phyloP scores from a whole-genome alignment of 108 stramenopile species.

The Cylindrotheca closterium region DNA sequence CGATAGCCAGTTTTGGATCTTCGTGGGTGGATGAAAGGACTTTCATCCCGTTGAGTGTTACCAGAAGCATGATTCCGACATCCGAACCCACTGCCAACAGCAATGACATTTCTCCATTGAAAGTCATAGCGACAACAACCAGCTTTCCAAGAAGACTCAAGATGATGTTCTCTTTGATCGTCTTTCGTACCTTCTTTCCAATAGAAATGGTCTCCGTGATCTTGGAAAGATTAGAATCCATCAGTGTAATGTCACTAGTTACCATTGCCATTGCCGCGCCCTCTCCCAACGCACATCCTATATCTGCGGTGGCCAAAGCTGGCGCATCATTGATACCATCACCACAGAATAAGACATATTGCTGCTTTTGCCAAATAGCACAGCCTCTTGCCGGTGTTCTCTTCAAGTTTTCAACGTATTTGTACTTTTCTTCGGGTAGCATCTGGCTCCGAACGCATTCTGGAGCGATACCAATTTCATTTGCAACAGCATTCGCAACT shows the following conservation, averaged over 20 bases:
- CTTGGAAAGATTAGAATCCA: constrained; percentile 80
- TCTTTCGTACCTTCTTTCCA: constrained; percentile 67
- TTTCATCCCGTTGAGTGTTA: constrained; percentile 88
- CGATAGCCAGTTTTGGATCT: too few relatives aligned
- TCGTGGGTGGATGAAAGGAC: constrained; percentile 50
- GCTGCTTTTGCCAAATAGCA: constrained; percentile 23
- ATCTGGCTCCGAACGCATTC: constrained; percentile 57
- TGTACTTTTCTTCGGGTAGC: constrained; percentile 84
- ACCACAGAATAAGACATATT: constrained; percentile 58
- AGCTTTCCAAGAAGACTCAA: constrained; percentile 69
- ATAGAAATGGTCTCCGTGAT: constrained; percentile 72
- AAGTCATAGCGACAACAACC: constrained; percentile 63
- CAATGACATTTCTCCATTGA: constrained; percentile 77
- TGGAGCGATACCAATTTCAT: constrained; percentile 63
- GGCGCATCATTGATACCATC: constrained; percentile 98
- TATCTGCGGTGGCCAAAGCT: constrained; percentile 88
- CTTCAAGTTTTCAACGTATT: constrained; percentile 58
- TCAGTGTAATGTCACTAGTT: constrained; percentile 85
- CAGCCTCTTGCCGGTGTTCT: constrained; percentile 22
- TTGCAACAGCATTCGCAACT: constrained; percentile 88
- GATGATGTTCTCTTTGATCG: constrained; percentile 80
- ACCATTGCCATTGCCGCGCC: constrained; percentile 97
- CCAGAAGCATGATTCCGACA: constrained; percentile 85
- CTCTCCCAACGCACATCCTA: constrained; percentile 97
- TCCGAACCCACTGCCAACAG: constrained; percentile 77